These are phyloP conservation scores for Cytospora piceicola DNA, from an alignment of 2,329 filamentous ascomycete genomes.

Conservation along the genomic window DNA sequence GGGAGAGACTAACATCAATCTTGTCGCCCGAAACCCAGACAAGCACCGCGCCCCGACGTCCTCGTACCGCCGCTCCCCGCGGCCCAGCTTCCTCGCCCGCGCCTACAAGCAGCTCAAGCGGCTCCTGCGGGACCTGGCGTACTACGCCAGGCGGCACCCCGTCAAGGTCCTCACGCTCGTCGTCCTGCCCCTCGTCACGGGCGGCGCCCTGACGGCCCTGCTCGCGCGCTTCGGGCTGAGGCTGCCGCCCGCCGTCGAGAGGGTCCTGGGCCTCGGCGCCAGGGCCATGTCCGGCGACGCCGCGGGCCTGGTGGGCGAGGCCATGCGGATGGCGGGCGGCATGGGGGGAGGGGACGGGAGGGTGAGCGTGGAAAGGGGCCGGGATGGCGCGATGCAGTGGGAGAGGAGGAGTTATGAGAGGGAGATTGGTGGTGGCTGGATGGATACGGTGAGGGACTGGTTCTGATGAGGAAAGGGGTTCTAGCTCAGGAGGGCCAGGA, in stretches of 20 bases:
- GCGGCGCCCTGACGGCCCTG: conserved; percentile 78
- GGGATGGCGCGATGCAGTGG: conserved; percentile 43
- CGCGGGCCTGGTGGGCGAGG: conserved; percentile 56
- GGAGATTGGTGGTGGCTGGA: conserved; percentile 37
- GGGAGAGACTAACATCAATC: conserved; percentile 37
- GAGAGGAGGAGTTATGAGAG: conserved; percentile 44
- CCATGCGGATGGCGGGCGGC: conserved; percentile 56
- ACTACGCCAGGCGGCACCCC: conserved; percentile 82
- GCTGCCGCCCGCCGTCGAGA: conserved; percentile 67
- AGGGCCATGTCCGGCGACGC: conserved; percentile 52
- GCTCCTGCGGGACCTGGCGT: conserved; percentile 77
- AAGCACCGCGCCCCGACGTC: conserved; percentile 43
- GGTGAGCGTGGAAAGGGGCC: conserved; percentile 42
- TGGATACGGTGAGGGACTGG: conserved; percentile 40
- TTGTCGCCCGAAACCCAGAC: conserved; percentile 40
- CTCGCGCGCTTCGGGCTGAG: conserved; percentile 79
- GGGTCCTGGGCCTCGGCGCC: conserved; percentile 59
- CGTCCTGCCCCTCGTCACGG: conserved; percentile 83
- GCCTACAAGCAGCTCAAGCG: conserved; percentile 76
- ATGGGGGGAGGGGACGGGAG: conserved; percentile 34
- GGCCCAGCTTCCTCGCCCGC: conserved; percentile 75
- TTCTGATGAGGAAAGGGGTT: neutral
- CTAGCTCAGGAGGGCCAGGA: neutral
- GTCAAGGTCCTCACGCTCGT: conserved; percentile 86
- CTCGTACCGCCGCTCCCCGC: conserved; percentile 81